A percentile compares a stretch with the other conserved stretches of the same genome.
These are phyloP conservation scores for Moesziomyces sp. DNA, from an alignment of 1,284 basidiomycete genomes.

Conservation along the genomic window DNA sequence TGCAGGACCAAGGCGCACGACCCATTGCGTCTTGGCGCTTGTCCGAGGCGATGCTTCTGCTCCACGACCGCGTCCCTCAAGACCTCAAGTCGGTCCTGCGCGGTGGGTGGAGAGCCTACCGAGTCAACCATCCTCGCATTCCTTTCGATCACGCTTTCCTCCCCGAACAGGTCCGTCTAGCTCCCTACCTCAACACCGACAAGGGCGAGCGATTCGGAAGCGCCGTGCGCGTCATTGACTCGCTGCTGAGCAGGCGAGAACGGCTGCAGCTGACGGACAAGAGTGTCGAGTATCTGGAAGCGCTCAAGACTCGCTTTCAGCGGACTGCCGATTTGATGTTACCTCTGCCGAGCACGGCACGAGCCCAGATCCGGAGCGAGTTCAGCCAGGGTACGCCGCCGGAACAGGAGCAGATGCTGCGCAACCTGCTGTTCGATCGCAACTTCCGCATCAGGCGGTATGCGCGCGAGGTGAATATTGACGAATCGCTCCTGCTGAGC, in stretches of 20 bases:
- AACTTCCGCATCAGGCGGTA: background rate
- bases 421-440: background rate
- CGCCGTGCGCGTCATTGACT: conserved; percentile 2
- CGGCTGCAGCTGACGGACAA: background rate
- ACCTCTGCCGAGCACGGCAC: conserved; percentile 2
- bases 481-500: conserved; percentile 10
- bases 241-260: background rate
- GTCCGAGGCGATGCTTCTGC: background rate
- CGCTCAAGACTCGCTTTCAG: conserved; percentile 7
- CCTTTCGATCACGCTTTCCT: background rate
- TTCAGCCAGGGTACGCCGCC: background rate
- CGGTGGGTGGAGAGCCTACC: background rate
- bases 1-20: conserved; percentile 1
- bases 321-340: conserved; percentile 6
- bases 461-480: background rate
- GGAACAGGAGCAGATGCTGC: background rate
- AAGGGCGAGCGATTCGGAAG: conserved; percentile 11
- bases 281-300: conserved; percentile 9
- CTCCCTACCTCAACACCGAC: conserved; percentile 2
- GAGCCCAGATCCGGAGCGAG: background rate
- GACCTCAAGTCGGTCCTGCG: background rate
- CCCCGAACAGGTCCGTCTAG: background rate
- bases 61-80: background rate
- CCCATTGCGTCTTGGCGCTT: conserved; percentile 16
- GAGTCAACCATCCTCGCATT: background rate